phyloP scores from a whole-genome alignment of 306 rosid species.

The Carpinus fangiana region DNA sequence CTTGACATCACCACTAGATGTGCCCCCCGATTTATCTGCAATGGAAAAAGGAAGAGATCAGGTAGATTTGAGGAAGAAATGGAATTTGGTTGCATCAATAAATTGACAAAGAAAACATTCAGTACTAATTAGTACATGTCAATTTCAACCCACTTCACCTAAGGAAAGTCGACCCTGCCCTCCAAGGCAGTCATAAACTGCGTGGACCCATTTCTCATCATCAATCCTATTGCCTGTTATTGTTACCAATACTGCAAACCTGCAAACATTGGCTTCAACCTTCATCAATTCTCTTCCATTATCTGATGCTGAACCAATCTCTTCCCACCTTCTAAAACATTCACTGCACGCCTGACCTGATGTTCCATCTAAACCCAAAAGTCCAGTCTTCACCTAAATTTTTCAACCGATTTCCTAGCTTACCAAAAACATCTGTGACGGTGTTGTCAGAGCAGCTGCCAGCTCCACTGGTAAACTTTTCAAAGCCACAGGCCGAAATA shows the following conservation, averaged over 20 bases:
- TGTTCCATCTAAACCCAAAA: constrained; percentile 19
- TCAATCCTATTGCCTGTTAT: constrained; percentile 39
- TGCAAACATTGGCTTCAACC: constrained; percentile 41
- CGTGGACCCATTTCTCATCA: constrained; percentile 37
- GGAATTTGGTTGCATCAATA: background rate
- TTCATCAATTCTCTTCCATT: constrained; percentile 3
- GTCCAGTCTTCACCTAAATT: constrained; percentile 38
- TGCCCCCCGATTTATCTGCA: constrained; percentile 25
- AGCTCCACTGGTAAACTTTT: constrained; percentile 49
- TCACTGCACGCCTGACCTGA: constrained; percentile 36
- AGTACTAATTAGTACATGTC: background rate
- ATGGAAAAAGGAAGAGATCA: constrained; percentile 7
- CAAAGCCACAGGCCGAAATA: constrained; percentile 41
- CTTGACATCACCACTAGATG: background rate
- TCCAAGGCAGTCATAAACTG: constrained; percentile 50
- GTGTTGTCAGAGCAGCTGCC: constrained; percentile 59
- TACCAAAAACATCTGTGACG: constrained; percentile 37
- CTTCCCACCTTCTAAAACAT: constrained; percentile 53
- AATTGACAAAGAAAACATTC: background rate
- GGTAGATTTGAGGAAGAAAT: background rate
- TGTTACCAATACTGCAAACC: constrained; percentile 51
- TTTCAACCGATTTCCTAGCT: constrained; percentile 37
- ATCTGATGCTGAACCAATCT: constrained; percentile 26
- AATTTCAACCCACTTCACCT: constrained; percentile 29
- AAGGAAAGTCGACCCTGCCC: constrained; percentile 21